Conservation (phyloP, 331 rosid species). For the Spiraea crenata region DNA sequence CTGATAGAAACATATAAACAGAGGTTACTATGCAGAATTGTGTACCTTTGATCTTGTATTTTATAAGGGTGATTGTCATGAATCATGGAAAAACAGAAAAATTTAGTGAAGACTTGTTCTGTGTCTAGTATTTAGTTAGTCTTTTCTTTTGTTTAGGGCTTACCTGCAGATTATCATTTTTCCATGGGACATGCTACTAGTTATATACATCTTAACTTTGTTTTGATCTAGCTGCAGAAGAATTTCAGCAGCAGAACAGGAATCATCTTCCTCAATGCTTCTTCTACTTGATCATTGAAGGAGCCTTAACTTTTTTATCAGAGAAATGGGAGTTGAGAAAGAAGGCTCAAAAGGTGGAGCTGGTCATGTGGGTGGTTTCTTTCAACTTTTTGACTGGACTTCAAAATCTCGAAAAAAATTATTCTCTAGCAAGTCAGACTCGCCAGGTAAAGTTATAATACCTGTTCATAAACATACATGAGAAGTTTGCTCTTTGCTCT, state of each 20-base stretch:
- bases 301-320: slow-evolving; percentile 28
- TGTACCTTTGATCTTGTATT: neutral
- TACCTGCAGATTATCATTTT: neutral
- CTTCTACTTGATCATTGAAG: slow-evolving; percentile 29
- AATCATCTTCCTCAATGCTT: slow-evolving; percentile 15
- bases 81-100: neutral
- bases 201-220: neutral
- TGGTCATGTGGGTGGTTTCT: slow-evolving; percentile 74
- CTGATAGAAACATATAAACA: neutral
- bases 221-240: slow-evolving; percentile 26
- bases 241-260: slow-evolving; percentile 16
- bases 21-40: neutral
- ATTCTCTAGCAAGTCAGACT: slow-evolving; percentile 61
- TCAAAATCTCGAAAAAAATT: slow-evolving; percentile 83
- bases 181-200: neutral
- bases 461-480: slow-evolving; percentile 3
- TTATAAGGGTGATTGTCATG: neutral
- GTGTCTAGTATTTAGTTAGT: neutral
- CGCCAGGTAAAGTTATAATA: slow-evolving; percentile 45
- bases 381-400: slow-evolving; percentile 90
- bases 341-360: slow-evolving; percentile 66
- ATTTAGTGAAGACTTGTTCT: neutral
- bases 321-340: slow-evolving; percentile 74
- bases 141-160: neutral
- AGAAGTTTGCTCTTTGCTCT: neutral